Percentiles rank a stretch among this genome's conserved stretches.
phyloP scores from a whole-genome alignment of 163 green algal species.

The Volvox carteri region DNA sequence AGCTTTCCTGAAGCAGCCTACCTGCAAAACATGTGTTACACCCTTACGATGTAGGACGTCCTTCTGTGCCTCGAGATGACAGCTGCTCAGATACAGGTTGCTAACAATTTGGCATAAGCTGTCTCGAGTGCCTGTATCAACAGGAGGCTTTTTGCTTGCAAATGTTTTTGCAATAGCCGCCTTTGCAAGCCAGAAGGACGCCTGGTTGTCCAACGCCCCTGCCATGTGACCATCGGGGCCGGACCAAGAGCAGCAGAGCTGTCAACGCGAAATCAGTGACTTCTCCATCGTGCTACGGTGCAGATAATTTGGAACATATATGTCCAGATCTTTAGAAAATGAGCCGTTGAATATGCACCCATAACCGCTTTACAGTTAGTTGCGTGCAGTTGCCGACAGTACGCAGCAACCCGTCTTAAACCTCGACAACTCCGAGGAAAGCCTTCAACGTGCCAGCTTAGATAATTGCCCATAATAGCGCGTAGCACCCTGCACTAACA shows the following conservation, averaged over 20 bases:
- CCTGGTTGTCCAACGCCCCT: not conserved
- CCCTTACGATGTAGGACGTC: not conserved
- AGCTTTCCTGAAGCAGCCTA: not conserved
- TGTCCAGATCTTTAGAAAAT: no score
- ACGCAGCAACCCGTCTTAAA: no score
- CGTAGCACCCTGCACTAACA: slow-evolving; percentile 57
- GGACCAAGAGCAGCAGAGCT: not conserved
- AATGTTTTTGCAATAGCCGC: slow-evolving; percentile 25
- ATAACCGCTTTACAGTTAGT: no score
- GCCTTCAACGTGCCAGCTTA: slow-evolving; percentile 37
- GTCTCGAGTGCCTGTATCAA: not conserved
- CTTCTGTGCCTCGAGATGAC: slow-evolving; percentile 35
- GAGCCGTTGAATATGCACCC: no score
- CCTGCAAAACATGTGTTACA: slow-evolving; percentile 41
- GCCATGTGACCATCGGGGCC: slow-evolving; percentile 6
- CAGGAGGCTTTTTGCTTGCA: not conserved
- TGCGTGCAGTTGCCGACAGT: no score
- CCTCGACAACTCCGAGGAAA: no score
- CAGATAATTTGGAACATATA: not conserved
- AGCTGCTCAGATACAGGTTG: slow-evolving; percentile 25
- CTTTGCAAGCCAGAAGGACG: slow-evolving; percentile 39
- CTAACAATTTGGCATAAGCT: not conserved
- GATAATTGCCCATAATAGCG: slow-evolving; percentile 56
- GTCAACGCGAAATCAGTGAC: not conserved
- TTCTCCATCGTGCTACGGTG: not conserved